Percentiles rank a stretch among this genome's conserved stretches.
Conservation (phyloP, 2,329 filamentous ascomycete species). For the Botryotinia calthae region DNA sequence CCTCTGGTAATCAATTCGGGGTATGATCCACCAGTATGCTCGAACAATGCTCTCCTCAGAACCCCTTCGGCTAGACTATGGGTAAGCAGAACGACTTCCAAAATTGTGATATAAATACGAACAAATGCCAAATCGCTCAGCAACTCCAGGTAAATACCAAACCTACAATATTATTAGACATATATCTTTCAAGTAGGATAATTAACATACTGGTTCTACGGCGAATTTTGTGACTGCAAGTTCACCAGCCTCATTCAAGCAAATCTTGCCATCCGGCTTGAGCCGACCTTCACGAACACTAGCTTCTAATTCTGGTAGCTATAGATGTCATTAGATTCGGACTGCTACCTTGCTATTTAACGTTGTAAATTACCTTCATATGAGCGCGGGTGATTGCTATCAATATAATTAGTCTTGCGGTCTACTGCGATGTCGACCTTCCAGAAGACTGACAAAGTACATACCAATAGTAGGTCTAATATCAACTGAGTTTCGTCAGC, state of each 20-base stretch:
- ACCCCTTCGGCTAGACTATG: conserved; percentile 82
- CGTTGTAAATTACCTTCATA: conserved; percentile 36
- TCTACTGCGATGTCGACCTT: neutral
- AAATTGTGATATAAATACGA: conserved; percentile 19
- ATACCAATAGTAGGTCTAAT: conserved; percentile 40
- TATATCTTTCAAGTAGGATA: conserved; percentile 68
- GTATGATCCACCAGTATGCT: conserved; percentile 93
- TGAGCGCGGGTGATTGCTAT: conserved; percentile 40
- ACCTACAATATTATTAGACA: conserved; percentile 44
- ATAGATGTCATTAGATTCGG: conserved; percentile 20
- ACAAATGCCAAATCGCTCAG: conserved; percentile 82
- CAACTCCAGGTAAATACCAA: conserved; percentile 84
- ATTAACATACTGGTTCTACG: conserved; percentile 76
- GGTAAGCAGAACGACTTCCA: conserved; percentile 53
- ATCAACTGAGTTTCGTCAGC: conserved; percentile 37
- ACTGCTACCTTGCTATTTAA: neutral
- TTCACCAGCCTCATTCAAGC: conserved; percentile 77
- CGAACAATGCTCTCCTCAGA: conserved; percentile 82
- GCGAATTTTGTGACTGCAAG: conserved; percentile 94
- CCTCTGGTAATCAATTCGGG: conserved; percentile 92
- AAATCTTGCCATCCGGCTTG: conserved; percentile 80
- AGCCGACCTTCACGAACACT: conserved; percentile 79
- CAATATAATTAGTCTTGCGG: conserved; percentile 23
- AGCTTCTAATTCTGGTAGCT: conserved; percentile 87
- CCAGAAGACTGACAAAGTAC: neutral